Evolutionary conservation across 306 rosid species (phyloP).

Genomic region (Arachis stenosperma): DNA sequence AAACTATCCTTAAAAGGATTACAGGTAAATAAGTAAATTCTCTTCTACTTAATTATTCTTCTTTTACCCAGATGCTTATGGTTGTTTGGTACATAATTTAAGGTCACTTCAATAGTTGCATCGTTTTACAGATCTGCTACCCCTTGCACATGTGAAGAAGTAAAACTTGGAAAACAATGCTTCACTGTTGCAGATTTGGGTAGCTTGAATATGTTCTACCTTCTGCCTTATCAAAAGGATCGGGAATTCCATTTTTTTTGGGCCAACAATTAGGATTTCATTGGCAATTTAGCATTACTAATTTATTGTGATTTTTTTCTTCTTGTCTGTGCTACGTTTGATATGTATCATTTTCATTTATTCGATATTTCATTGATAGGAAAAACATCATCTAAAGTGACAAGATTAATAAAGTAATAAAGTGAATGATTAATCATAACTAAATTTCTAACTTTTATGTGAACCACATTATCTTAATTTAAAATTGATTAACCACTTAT

Average conservation of each 20-base stretch:
- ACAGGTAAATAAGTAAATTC: not conserved
- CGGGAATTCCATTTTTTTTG: not conserved
- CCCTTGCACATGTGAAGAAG: not conserved
- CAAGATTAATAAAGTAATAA: too few relatives aligned
- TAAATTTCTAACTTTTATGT: too few relatives aligned
- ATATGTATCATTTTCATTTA: too few relatives aligned
- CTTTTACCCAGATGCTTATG: not conserved
- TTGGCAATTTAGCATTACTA: too few relatives aligned
- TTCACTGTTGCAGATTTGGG: not conserved
- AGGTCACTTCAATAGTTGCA: not conserved
- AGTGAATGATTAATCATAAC: too few relatives aligned
- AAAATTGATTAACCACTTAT: too few relatives aligned
- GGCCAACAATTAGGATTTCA: too few relatives aligned
- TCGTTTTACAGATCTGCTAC: not conserved
- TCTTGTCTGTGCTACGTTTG: too few relatives aligned
- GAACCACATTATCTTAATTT: too few relatives aligned
- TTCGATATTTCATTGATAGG: too few relatives aligned
- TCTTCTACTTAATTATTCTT: not conserved
- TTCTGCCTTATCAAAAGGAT: not conserved
- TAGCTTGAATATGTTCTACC: not conserved
- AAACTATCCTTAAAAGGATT: not conserved
- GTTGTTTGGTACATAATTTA: not conserved
- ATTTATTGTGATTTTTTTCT: too few relatives aligned
- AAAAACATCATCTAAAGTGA: too few relatives aligned
- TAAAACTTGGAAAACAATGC: not conserved